Conservation (phyloP, 2,329 filamentous ascomycete species). For the Nemania serpens region DNA sequence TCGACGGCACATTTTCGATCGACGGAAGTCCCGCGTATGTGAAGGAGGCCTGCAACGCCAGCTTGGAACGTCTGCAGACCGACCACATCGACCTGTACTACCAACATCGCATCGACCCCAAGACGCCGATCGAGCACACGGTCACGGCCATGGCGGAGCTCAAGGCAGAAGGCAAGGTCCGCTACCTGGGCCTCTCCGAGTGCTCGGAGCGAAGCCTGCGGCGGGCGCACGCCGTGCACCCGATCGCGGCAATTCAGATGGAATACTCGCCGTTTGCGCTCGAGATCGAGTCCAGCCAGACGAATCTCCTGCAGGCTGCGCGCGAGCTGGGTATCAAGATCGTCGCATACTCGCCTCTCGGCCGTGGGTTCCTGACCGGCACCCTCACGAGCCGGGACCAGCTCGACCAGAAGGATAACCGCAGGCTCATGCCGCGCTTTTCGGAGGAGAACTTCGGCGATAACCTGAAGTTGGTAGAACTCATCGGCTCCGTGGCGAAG, state of each 20-base stretch:
- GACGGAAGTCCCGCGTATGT: conserved; percentile 37
- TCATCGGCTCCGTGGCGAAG: conserved; percentile 36
- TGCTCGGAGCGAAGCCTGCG: conserved; percentile 52
- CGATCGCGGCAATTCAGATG: conserved; percentile 55
- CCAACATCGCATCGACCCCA: conserved; percentile 53
- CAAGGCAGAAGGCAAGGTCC: conserved; percentile 56
- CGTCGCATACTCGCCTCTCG: conserved; percentile 61
- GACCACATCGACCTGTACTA: conserved; percentile 60
- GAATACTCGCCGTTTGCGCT: conserved; percentile 59
- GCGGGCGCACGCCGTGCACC: conserved; percentile 52
- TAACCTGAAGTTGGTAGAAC: conserved; percentile 47
- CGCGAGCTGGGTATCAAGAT: conserved; percentile 59
- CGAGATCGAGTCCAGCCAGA: conserved; percentile 59
- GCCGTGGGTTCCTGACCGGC: conserved; percentile 58
- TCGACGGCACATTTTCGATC: conserved; percentile 29
- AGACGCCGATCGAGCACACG: conserved; percentile 53
- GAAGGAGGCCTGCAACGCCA: conserved; percentile 39
- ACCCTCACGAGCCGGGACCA: conserved; percentile 49
- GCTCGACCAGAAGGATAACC: conserved; percentile 48
- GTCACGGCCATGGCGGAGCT: conserved; percentile 53
- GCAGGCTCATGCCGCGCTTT: conserved; percentile 48
- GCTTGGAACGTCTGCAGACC: conserved; percentile 52
- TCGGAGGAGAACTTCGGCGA: conserved; percentile 54
- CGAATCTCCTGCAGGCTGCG: conserved; percentile 53
- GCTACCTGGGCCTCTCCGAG: conserved; percentile 55